Conservation (phyloP, 306 rosid genomes). For the Herpetospermum pedunculosum region DNA sequence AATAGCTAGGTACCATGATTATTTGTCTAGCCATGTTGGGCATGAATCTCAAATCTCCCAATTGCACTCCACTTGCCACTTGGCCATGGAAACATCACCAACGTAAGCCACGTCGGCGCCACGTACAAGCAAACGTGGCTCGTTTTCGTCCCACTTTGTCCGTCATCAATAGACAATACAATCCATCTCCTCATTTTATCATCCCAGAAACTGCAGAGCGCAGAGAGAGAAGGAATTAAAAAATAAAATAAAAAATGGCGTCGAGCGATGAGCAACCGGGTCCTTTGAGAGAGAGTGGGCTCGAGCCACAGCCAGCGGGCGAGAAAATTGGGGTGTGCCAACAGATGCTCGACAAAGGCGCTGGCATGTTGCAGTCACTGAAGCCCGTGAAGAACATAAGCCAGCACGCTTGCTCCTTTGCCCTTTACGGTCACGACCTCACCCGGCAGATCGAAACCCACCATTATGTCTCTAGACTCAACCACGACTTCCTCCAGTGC, state of each 20-base stretch:
- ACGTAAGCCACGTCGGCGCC: constrained; percentile 21
- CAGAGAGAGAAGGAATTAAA: not conserved
- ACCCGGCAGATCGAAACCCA: constrained; percentile 64
- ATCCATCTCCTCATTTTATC: not conserved
- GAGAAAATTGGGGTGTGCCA: constrained; percentile 31
- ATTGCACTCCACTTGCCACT: not conserved
- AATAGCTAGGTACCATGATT: too few relatives aligned
- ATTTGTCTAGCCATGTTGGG: too few relatives aligned
- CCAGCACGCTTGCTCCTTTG: constrained; percentile 58
- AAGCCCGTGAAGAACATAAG: constrained; percentile 53
- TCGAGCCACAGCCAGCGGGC: constrained; percentile 24
- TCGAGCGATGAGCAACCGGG: constrained; percentile 24
- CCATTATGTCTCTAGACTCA: constrained; percentile 44
- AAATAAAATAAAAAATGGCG: constrained; percentile 20
- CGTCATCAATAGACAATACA: not conserved
- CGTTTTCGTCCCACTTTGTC: constrained; percentile 2
- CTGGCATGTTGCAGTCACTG: constrained; percentile 44
- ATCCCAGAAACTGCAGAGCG: not conserved
- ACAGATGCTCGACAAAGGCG: constrained; percentile 45
- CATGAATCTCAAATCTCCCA: not conserved
- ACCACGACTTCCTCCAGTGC: constrained; percentile 56
- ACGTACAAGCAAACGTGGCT: constrained; percentile 30
- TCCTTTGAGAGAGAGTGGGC: constrained; percentile 14
- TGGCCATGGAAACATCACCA: not conserved
- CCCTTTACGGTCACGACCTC: constrained; percentile 58